Conservation (phyloP, 73 alveolate genomes). For the Tetrahymena borealis region DNA sequence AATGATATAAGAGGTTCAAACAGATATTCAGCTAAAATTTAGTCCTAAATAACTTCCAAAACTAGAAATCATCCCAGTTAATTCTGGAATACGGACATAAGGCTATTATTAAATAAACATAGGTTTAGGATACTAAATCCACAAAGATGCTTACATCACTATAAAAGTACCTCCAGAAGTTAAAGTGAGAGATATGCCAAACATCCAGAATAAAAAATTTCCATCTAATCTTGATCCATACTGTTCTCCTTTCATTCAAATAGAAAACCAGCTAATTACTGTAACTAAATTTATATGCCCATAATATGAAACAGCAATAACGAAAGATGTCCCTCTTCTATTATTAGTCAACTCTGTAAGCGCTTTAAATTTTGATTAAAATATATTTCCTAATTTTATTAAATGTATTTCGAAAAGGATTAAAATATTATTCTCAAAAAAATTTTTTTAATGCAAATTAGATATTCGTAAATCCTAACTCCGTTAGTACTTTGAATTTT, state of each 20-base stretch:
- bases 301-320: not conserved
- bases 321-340: not conserved
- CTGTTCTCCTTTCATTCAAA: not conserved
- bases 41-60: not conserved
- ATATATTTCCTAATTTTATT: too few relatives aligned
- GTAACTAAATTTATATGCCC: not conserved
- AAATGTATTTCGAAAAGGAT: too few relatives aligned
- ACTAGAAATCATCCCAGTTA: not conserved
- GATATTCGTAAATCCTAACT: not conserved
- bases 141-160: not conserved
- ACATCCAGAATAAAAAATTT: too few relatives aligned
- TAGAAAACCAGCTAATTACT: not conserved
- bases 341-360: not conserved
- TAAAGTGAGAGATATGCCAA: not conserved
- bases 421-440: too few relatives aligned
- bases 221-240: not conserved
- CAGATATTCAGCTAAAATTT: not conserved
- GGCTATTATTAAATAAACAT: not conserved
- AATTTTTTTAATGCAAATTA: too few relatives aligned
- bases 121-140: not conserved
- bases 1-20: not conserved
- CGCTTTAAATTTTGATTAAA: too few relatives aligned
- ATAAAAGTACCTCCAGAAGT: not conserved
- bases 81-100: not conserved
- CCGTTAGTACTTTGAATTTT: not conserved